Conservation (phyloP, 176 grass and related monocot genomes). For the Triticum aestivum region DNA sequence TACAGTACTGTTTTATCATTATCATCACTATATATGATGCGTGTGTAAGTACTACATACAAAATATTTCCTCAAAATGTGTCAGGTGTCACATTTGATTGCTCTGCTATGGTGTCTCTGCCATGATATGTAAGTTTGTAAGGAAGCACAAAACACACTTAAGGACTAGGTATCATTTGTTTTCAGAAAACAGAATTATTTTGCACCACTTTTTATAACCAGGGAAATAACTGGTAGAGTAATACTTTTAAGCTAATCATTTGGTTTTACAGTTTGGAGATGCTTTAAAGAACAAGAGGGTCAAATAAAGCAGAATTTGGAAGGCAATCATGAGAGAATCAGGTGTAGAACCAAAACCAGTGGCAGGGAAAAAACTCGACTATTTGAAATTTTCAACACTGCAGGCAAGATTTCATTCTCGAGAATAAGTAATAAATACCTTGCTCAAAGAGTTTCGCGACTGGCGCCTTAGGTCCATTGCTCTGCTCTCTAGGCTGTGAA, state of each 20-base stretch:
- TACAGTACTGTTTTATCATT: background rate
- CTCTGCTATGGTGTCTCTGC: background rate
- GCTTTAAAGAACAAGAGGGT: background rate
- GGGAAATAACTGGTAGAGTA: background rate
- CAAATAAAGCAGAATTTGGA: conserved; percentile 12
- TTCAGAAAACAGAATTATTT: background rate
- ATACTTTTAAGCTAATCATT: background rate
- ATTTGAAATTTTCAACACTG: background rate
- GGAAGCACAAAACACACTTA: background rate
- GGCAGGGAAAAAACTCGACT: background rate
- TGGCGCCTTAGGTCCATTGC: conserved; percentile 81
- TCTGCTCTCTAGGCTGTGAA: conserved; percentile 81
- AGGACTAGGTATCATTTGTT: background rate
- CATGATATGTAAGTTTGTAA: background rate
- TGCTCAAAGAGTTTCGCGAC: conserved; percentile 93
- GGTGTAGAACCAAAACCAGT: conserved; percentile 11
- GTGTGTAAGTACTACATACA: background rate
- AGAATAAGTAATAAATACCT: conserved; percentile 54
- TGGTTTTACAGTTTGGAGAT: background rate
- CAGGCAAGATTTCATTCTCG: conserved; percentile 4
- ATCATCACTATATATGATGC: conserved; percentile 10
- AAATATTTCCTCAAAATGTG: conserved; percentile 8
- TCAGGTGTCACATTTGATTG: background rate
- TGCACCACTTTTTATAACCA: background rate
- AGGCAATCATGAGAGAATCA: background rate